Base-by-base conservation (phyloP, 495 filamentous ascomycete genomes). In the Aspergillus olivimuriae region DNA sequence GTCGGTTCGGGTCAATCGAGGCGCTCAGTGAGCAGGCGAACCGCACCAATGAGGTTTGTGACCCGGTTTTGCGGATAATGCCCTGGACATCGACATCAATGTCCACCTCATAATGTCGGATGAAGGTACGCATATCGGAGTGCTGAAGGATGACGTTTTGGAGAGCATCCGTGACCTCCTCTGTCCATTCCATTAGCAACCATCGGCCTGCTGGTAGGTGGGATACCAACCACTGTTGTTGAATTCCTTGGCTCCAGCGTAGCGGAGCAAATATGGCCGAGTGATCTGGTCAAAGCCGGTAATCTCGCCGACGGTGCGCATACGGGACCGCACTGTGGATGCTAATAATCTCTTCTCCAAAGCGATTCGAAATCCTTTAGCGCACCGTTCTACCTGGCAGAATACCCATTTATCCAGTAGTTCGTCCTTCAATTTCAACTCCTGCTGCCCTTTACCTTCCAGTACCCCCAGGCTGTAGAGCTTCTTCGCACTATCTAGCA, bases 91-190 rank as follows among this genome's bases (percentile, higher is more conserved):
- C 53, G 16, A 57, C 47, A 31, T 57, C 51, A 38, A 63, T 43
- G 41, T 51, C 51, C 40, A 57, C 53, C 44, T 53, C 43, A 46
- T 65, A 61, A 43, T 62, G 52, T 45, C 52, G 49, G 35, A 65
- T 41, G 39, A 61, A 61, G 2, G 50, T 59, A 31, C 45, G 26
- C 22, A 56, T 65, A 40, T 53, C 50, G 28, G 55, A 36, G 46
- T 63, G 61, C 41, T 61, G 49, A 11, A 62, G 47, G 30, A 65
- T 65, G 23, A 59, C 36, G 38, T 59, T 64, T 53, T 64, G 52
- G 14, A 66, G 41, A 17, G 51, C 51, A 41, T 66, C 54, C 32
- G 51, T 56, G 24, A 65, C 49, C 21, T 65, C 49, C 22, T 46
- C 57, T 61, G 43, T 58, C 7, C 28, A 33, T 36, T 35, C 12